Base-by-base conservation (phyloP, 129 eudicot species). In the Flaveria brownii region DNA sequence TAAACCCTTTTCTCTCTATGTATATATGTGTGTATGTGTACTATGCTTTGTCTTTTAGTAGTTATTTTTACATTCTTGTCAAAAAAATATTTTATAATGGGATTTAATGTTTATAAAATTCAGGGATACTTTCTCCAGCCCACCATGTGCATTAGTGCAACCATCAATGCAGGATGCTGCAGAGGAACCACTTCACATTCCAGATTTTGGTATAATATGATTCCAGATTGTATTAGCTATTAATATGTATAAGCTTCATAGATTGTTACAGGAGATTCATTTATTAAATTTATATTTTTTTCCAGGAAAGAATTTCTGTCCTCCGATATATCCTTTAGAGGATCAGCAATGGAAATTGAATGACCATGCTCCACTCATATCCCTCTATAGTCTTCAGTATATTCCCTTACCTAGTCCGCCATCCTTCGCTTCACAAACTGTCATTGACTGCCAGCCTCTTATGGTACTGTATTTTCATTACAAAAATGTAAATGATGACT, bases 41-140 rank as follows among this genome's bases (percentile, higher is more conserved):
- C 25, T 46, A 57, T 68, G 28, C n/a, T 80, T 20, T 70, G 9
- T 77, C 42, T 71, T 67, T 17, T 20, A 13, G 33, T 30, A 71
- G 36, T 14, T 17, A 80, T 68, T 46, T 65, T 45, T 63, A 57
- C 52, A 54, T 30, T 36, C 61, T 79, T 68, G 14, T 59, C 65
- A 63, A 18, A 20, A 33, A 26, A 33, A 55, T 41, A 77, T n/a
- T 45, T 72, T 68, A 11, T 52, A 74, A 69, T 74, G 54, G 45
- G 57, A 43, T 78, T 67, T 68, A 49, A 69, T 47, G 46, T 16
- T 82, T 64, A 51, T 74, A 57, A 69, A 81, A 50, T 85, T 81
- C 90, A 94, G 99, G 87, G 99, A 94, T 84, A 91, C 97, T 39
- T 94, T 86, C 84, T 91, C 94, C 75, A 91, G 84, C 68, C 97